Percentiles rank a stretch among this genome's conserved stretches.
Conservation (phyloP, 495 filamentous ascomycete genomes). For the Penicillium lividum region DNA sequence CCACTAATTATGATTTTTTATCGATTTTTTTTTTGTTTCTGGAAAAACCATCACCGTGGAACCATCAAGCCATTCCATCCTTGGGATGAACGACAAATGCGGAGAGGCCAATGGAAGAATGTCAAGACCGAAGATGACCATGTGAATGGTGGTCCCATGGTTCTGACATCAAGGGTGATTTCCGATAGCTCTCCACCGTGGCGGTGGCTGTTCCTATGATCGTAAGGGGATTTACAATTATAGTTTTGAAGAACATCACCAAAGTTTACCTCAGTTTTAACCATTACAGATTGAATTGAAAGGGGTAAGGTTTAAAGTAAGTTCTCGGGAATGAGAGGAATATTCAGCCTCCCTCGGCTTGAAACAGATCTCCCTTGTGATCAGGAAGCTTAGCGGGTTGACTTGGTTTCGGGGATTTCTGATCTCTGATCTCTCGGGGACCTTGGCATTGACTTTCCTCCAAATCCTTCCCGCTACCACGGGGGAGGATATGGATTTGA, state of each 20-base stretch:
- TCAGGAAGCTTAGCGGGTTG: conserved; percentile 20
- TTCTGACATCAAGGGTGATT: conserved; percentile 16
- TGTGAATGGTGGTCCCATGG: conserved; percentile 2
- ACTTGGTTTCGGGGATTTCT: neutral
- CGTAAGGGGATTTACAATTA: neutral
- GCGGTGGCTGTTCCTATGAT: conserved; percentile 18
- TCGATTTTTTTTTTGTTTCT: conserved; percentile 19
- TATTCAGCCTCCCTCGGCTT: conserved; percentile 28
- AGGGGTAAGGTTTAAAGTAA: conserved; percentile 14
- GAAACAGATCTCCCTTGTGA: conserved; percentile 22
- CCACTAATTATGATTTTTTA: neutral
- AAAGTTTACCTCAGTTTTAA: neutral
- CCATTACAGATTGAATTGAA: neutral
- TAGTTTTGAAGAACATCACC: neutral
- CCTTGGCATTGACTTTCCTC: conserved; percentile 5
- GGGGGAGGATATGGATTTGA: neutral
- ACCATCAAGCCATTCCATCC: conserved; percentile 6
- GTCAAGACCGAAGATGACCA: neutral
- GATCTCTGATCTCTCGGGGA: conserved; percentile 2
- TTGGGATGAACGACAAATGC: conserved; percentile 18
- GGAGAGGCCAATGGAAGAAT: conserved; percentile 21
- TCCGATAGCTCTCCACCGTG: conserved; percentile 23
- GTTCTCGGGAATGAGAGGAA: conserved; percentile 1
- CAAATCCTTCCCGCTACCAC: neutral
- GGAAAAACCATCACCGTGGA: conserved; percentile 20